These are phyloP conservation scores for Ampelomyces quisqualis DNA, from an alignment of 2,329 filamentous ascomycete species.

Conservation along the genomic window DNA sequence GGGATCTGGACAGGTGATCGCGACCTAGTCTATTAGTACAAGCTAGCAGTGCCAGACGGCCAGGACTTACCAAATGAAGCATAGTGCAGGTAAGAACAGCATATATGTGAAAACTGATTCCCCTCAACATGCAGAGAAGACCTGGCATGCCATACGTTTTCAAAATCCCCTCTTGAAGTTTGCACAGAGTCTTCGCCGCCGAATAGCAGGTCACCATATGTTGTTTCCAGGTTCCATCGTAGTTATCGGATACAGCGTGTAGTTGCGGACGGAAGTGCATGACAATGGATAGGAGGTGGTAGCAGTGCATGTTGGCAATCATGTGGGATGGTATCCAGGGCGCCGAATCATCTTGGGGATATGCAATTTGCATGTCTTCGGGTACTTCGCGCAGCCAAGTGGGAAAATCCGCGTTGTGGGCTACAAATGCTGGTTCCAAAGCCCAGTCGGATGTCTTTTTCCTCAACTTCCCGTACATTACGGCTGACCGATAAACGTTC, in stretches of 20 bases:
- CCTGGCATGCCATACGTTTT: conserved; percentile 75
- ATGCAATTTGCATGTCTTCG: conserved; percentile 72
- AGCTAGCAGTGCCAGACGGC: no score
- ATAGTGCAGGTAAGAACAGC: conserved; percentile 87
- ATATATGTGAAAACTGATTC: conserved; percentile 96
- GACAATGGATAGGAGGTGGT: conserved; percentile 82
- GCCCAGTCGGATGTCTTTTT: conserved; percentile 82
- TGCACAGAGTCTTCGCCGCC: conserved; percentile 81
- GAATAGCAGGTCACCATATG: conserved; percentile 85
- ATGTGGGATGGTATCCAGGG: conserved; percentile 87
- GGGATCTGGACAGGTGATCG: conserved; percentile 88
- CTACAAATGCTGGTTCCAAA: conserved; percentile 77
- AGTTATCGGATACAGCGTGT: conserved; percentile 70
- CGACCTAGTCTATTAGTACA: conserved; percentile 61
- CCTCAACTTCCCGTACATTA: conserved; percentile 71
- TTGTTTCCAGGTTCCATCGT: conserved; percentile 78
- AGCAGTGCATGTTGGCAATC: conserved; percentile 83
- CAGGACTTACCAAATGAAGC: conserved; percentile 77
- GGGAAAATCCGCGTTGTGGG: conserved; percentile 74
- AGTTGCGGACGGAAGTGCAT: conserved; percentile 87
- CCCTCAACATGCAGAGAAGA: conserved; percentile 86
- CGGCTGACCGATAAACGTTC: conserved; percentile 75
- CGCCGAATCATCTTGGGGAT: conserved; percentile 73
- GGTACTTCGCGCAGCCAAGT: conserved; percentile 77
- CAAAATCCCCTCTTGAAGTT: conserved; percentile 80